These are phyloP conservation scores for Talaromyces sp. DNA, from an alignment of 2,329 filamentous ascomycete genomes.

Conservation along the genomic window DNA sequence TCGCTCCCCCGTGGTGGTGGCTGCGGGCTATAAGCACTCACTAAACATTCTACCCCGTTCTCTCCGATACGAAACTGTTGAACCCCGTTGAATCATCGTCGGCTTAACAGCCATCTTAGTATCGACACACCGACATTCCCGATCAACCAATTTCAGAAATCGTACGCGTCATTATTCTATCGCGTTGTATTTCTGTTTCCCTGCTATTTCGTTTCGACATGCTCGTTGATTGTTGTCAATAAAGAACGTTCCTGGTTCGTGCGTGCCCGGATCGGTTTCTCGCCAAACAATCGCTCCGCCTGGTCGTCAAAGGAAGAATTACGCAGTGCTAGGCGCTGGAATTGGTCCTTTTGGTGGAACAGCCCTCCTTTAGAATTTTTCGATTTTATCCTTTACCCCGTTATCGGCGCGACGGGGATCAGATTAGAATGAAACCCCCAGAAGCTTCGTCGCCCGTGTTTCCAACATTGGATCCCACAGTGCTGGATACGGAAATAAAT, in stretches of 20 bases:
- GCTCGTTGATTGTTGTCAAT: background rate
- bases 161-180: background rate
- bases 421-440: slow-evolving; percentile 37
- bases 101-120: background rate
- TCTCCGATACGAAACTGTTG: background rate
- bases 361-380: background rate
- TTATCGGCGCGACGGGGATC: background rate
- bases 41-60: background rate
- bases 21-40: background rate
- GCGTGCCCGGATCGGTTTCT: background rate
- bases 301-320: background rate
- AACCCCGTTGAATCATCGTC: background rate
- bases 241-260: slow-evolving; percentile 11
- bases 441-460: slow-evolving; percentile 41
- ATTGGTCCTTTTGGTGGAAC: background rate
- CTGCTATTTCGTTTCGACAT: slow-evolving; percentile 1
- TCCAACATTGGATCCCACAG: slow-evolving; percentile 41
- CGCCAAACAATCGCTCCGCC: background rate
- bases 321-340: background rate
- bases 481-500: slow-evolving; percentile 46
- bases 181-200: background rate
- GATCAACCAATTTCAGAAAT: background rate
- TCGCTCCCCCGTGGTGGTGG: background rate
- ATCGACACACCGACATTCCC: slow-evolving; percentile 12
- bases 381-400: background rate